Base-by-base conservation (phyloP, 371 early-diverging fungal genomes). In the Paraphysoderma sedebokerense region DNA sequence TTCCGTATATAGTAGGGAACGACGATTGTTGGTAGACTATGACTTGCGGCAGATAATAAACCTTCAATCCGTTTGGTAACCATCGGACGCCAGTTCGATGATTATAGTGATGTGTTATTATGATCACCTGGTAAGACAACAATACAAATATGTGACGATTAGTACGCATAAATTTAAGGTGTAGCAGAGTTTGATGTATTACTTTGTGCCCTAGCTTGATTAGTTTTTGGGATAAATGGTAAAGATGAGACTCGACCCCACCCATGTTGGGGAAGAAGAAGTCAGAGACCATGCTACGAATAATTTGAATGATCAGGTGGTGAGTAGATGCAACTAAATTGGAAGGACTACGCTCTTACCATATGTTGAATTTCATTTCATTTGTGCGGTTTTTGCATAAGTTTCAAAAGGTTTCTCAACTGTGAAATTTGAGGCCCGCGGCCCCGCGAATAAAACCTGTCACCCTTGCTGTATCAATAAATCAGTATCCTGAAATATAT, bases 201-300 rank as follows among this genome's bases (percentile, higher is more conserved):
- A 87, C 88, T 60, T 92, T 92, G 67, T 98, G 98, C 15, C 96
- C 98, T 20, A 86, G 70, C 51, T 71, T 75, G 36, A 88, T 81
- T 34, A 98, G 68, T 44, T 85, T 74, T 61, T 90, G 88, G 17
- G 92, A 82, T 35, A 98, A 65, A 58, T 85, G 82, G 57, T 87
- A 89, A 29, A 98, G 66, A 67, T 99, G 99, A 33, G 85, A 85
- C 62, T 99, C 99, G 3, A 99, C 92, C 5, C 99, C 99, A 40
- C 99, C 99, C 55, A 87, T 79, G 50, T 86, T 87, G 29, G 98
- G 99, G 62, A 86, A 93, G 65, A 98, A 98, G 62, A 96, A 98
- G 71, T 99, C 99, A 22, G 87, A 87, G 9, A 87, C 90, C 76
- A 90, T 73, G 53, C 85, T 81, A 59, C 19, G 11, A 23, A 23